Conservation (phyloP, 805 yeast species). For the Osmozyma mogii region DNA sequence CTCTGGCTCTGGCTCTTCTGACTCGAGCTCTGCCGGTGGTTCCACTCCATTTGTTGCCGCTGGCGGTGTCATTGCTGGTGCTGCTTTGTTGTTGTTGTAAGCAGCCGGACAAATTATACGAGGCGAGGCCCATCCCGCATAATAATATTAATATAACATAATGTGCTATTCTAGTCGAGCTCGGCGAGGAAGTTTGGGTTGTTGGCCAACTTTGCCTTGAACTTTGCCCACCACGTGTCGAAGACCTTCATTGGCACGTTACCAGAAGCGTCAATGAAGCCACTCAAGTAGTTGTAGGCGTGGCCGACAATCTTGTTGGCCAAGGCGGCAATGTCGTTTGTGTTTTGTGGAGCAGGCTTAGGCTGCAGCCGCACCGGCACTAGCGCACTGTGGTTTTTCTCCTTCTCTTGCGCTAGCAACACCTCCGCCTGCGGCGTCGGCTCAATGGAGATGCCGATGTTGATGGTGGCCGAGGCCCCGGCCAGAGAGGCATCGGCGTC, state of each 20-base stretch:
- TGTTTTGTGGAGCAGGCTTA: conserved; percentile 14
- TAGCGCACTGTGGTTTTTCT: conserved; percentile 4
- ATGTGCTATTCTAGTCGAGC: conserved; percentile 12
- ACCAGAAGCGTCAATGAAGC: conserved; percentile 75
- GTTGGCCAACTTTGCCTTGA: conserved; percentile 61
- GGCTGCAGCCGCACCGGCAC: no score
- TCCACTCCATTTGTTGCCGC: no score
- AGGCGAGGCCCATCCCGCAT: no score
- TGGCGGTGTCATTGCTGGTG: conserved; percentile 1
- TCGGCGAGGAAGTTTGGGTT: conserved; percentile 75
- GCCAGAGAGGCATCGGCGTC: no score
- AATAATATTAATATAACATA: no score
- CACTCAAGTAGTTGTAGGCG: conserved; percentile 84
- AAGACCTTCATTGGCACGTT: conserved; percentile 82
- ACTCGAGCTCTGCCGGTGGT: no score
- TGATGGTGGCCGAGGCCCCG: conserved; percentile 19
- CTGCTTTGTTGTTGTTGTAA: conserved; percentile 2
- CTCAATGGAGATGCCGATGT: conserved; percentile 87
- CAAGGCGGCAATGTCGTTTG: conserved; percentile 39
- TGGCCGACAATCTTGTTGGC: conserved; percentile 87
- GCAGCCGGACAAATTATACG: no score
- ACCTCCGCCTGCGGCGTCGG: conserved; percentile 59
- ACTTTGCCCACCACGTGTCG: conserved; percentile 94
- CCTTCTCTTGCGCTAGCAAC: conserved; percentile 41
- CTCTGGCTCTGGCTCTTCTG: neutral